Base-by-base conservation (phyloP, 441 rosid species). In the Croton setiger region DNA sequence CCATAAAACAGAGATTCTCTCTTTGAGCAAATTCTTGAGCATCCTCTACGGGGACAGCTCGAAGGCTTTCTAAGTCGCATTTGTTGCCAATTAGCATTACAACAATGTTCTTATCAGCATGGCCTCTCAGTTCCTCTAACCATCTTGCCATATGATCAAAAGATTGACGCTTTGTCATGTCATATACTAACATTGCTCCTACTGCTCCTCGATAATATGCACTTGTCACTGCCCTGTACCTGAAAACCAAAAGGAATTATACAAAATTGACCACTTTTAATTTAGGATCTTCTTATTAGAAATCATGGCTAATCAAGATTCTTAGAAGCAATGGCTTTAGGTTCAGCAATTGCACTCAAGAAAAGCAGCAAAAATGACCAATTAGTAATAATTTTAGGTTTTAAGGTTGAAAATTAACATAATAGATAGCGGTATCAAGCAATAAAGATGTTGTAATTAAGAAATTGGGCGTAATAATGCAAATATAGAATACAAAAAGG, bases 51-150 rank as follows among this genome's bases (percentile, higher is more conserved):
- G 86, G 89, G 20, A 91, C 85, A 0, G 86, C 96, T 72, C 97
- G 81, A 3, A 91, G 88, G 61, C 82, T 86, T 56, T 84, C 89
- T 69, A 93, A 60, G 76, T 91, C 98, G 27, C 93, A 83, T 74
- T 93, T 93, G 87, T 93, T 93, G 60, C 95, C 98, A 4, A 91
- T 93, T 67, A 91, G 86, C 97, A 91, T 93, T 60, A 83, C 83
- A 4, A 91, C 89, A 49, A 88, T 81, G 1, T 85, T 72, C 13
- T 90, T 88, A 68, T 89, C 91, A 21, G 79, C 86, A 76, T 80
- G 82, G 74, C 75, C 67, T 48, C 78, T 72, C 49, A 85, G 81
- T 69, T 85, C 87, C 37, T 85, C 84, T 5, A 85, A 83, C 89
- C 89, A 83, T 9, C 86, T 81, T 47, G 81, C 74, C 69, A 83